Percentiles rank a stretch among this genome's conserved stretches.
phyloP scores from a whole-genome alignment of 1,139 yeast genomes.

The Debaryomyces robertsiae region DNA sequence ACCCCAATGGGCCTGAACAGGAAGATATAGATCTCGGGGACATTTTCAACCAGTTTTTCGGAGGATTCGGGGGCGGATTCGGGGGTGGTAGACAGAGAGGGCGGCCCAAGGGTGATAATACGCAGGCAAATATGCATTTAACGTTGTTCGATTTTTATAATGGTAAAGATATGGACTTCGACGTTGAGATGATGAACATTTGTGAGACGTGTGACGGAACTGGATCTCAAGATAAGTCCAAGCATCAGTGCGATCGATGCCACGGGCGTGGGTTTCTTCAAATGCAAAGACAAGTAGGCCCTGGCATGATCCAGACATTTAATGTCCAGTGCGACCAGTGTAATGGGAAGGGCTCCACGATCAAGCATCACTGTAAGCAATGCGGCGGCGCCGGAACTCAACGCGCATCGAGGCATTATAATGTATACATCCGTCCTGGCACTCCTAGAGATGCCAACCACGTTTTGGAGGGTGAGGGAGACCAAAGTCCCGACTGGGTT shows the following conservation, averaged over 20 bases:
- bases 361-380: slow-evolving; percentile 60
- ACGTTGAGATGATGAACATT: slow-evolving; percentile 68
- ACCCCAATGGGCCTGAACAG: slow-evolving; percentile 64
- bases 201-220: slow-evolving; percentile 81
- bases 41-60: slow-evolving; percentile 75
- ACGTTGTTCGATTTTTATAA: slow-evolving; percentile 66
- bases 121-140: slow-evolving; percentile 58
- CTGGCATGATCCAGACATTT: slow-evolving; percentile 86
- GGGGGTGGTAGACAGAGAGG: slow-evolving; percentile 37
- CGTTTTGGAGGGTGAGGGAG: slow-evolving; percentile 75
- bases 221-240: slow-evolving; percentile 79
- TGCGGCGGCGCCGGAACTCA: slow-evolving; percentile 75
- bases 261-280: slow-evolving; percentile 71
- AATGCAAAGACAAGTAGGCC: slow-evolving; percentile 78
- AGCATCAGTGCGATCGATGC: slow-evolving; percentile 66
- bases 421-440: slow-evolving; percentile 71
- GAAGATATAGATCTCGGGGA: slow-evolving; percentile 61
- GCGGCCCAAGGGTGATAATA: slow-evolving; percentile 65
- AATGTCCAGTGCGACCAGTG: slow-evolving; percentile 80
- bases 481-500: slow-evolving; percentile 75
- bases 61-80: slow-evolving; percentile 66
- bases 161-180: slow-evolving; percentile 65
- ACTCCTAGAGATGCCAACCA: slow-evolving; percentile 60
- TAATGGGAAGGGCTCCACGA: slow-evolving; percentile 71
- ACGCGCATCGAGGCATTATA: slow-evolving; percentile 57